phyloP scores from a whole-genome alignment of 805 yeast species.

The Zygotorulaspora chibaensis region DNA sequence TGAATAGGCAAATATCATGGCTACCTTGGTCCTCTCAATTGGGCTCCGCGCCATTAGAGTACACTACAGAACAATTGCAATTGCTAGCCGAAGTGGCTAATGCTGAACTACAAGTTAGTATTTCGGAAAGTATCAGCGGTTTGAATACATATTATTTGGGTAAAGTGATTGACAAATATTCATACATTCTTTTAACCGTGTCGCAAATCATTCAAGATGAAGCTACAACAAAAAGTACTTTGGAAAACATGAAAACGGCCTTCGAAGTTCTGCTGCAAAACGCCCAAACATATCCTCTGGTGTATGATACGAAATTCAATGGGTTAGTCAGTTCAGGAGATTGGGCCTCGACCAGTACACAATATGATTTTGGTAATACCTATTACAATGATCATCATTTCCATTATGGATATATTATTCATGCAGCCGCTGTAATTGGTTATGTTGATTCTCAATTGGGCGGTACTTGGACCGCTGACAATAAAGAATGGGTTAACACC shows the following conservation, averaged over 20 bases:
- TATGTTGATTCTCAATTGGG: constrained; percentile 44
- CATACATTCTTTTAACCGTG: constrained; percentile 50
- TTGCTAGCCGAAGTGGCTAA: constrained; percentile 44
- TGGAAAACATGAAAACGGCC: constrained; percentile 41
- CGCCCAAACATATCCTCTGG: constrained; percentile 45
- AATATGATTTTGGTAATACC: constrained; percentile 63
- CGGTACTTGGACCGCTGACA: constrained; percentile 46
- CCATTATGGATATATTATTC: constrained; percentile 80
- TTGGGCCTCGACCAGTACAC: constrained; percentile 41
- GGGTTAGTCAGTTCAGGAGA: constrained; percentile 51
- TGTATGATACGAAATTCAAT: constrained; percentile 51
- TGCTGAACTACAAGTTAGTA: constrained; percentile 45
- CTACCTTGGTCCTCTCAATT: constrained; percentile 42
- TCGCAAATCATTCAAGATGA: constrained; percentile 45
- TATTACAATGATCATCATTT: constrained; percentile 85
- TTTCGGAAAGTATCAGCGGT: constrained; percentile 38
- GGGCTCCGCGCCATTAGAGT: constrained; percentile 33
- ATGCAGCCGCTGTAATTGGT: constrained; percentile 79
- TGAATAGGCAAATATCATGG: constrained; percentile 41
- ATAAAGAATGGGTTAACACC: constrained; percentile 54
- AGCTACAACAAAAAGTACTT: constrained; percentile 36
- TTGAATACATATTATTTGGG: constrained; percentile 50
- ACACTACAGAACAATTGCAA: constrained; percentile 43
- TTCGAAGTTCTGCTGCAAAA: constrained; percentile 40
- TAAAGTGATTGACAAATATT: constrained; percentile 52